Evolutionary conservation across 148 eudicot genomes (phyloP).

Genomic region (Limonium bicolor): DNA sequence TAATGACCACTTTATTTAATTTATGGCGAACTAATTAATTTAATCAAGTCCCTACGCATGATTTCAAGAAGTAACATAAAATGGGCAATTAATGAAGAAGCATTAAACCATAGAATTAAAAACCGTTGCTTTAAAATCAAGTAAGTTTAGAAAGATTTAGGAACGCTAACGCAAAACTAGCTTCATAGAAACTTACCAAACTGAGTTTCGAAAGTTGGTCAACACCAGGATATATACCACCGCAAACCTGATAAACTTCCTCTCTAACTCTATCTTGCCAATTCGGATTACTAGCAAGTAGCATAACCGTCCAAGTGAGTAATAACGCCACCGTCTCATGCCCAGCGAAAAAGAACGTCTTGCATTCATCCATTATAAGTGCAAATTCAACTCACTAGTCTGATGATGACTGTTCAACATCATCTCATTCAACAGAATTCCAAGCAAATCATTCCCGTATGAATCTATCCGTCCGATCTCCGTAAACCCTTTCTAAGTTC

Average conservation of each 20-base stretch:
- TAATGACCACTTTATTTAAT: too few species aligned
- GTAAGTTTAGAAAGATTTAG: too few species aligned
- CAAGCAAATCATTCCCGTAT: conserved; percentile 68
- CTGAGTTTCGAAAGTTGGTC: conserved; percentile 67
- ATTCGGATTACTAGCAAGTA: conserved; percentile 53
- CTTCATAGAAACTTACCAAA: conserved; percentile 26
- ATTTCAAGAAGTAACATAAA: too few species aligned
- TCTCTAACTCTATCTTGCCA: conserved; percentile 71
- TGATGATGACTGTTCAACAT: conserved; percentile 36
- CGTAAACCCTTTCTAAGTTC: conserved; percentile 39
- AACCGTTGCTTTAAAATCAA: too few species aligned
- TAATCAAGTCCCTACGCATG: too few species aligned
- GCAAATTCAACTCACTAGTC: conserved; percentile 19
- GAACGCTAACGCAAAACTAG: background rate
- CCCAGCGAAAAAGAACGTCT: conserved; percentile 83
- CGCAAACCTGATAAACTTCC: conserved; percentile 40
- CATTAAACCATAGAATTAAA: too few species aligned
- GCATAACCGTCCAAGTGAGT: conserved; percentile 85
- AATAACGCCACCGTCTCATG: conserved; percentile 71
- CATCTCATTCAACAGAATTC: conserved; percentile 64
- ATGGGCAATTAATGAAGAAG: too few species aligned
- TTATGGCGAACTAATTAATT: too few species aligned
- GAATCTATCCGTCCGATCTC: conserved; percentile 63
- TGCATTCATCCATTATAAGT: conserved; percentile 85
- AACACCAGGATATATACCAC: conserved; percentile 29